Conservation (phyloP, 2,329 filamentous ascomycete species). For the Aspergillus sp. region DNA sequence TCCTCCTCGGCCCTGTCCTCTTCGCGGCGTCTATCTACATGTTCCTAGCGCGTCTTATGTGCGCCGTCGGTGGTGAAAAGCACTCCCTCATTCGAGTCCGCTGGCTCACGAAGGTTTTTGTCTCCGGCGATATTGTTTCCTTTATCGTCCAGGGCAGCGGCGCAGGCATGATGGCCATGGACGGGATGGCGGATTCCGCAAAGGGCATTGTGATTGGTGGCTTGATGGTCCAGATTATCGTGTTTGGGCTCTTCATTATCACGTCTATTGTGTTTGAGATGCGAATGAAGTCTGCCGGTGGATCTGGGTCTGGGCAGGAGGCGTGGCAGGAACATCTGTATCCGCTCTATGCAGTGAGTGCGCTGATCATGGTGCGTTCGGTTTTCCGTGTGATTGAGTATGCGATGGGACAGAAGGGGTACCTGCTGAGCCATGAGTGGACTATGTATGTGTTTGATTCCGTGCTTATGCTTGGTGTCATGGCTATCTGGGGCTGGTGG, state of each 20-base stretch:
- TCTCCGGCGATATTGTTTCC: constrained; percentile 48
- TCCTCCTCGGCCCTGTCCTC: constrained; percentile 51
- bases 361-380: constrained; percentile 45
- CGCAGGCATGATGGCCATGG: constrained; percentile 21
- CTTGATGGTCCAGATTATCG: constrained; percentile 27
- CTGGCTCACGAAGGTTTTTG: constrained; percentile 51
- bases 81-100: constrained; percentile 43
- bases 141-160: constrained; percentile 46
- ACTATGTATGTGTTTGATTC: constrained; percentile 48
- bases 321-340: constrained; percentile 11
- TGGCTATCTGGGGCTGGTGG: constrained; percentile 12
- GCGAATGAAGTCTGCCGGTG: constrained; percentile 13
- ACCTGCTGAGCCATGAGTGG: constrained; percentile 44
- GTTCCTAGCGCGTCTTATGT: constrained; percentile 48
- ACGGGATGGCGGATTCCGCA: constrained; percentile 1
- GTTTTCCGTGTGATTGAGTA: constrained; percentile 53
- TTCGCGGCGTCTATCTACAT: constrained; percentile 54
- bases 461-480: constrained; percentile 34
- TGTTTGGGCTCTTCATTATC: constrained; percentile 27
- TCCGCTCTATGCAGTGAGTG: constrained; percentile 23
- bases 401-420: constrained; percentile 42
- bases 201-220: constrained; percentile 23
- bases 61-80: constrained; percentile 41
- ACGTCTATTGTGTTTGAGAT: constrained; percentile 22
- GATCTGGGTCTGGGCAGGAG: neutral